phyloP scores from a whole-genome alignment of 768 basidiomycete species.

The Rhizopogon rudus region DNA sequence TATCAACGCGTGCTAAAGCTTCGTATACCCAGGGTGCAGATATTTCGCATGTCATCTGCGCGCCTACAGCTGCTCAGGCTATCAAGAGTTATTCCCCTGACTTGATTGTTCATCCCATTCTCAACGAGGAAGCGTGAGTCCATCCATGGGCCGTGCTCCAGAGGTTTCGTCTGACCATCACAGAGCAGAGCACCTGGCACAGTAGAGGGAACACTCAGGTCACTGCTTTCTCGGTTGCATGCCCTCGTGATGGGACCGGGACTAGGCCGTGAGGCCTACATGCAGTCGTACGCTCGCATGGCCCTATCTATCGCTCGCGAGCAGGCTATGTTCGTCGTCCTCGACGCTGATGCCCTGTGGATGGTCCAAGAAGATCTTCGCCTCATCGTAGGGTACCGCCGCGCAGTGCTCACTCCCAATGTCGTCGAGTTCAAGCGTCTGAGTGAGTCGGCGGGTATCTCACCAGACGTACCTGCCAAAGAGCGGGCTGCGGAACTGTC shows the following conservation, averaged over 20 bases:
- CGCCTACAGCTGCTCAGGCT: conserved; percentile 83
- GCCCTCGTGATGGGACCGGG: conserved; percentile 93
- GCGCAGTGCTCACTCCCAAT: conserved; percentile 91
- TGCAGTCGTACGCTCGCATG: conserved; percentile 76
- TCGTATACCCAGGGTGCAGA: conserved; percentile 67
- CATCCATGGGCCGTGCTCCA: background rate
- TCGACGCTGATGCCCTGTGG: conserved; percentile 92
- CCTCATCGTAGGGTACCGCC: conserved; percentile 77
- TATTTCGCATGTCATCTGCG: conserved; percentile 95
- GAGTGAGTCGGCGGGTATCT: conserved; percentile 67
- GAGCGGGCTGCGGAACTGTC: conserved; percentile 72
- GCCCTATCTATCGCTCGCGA: conserved; percentile 71
- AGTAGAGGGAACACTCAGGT: conserved; percentile 51
- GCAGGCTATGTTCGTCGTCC: conserved; percentile 81
- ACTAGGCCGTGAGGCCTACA: conserved; percentile 85
- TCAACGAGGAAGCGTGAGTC: conserved; percentile 62
- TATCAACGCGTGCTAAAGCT: background rate
- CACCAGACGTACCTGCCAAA: conserved; percentile 42
- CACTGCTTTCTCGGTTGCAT: conserved; percentile 81
- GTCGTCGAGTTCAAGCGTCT: conserved; percentile 88
- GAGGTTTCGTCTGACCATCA: background rate
- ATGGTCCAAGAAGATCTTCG: conserved; percentile 71
- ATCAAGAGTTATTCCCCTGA: conserved; percentile 99
- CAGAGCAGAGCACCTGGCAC: conserved; percentile 39
- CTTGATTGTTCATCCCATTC: conserved; percentile 93